Percentiles rank a stretch among this genome's conserved stretches.
These are phyloP conservation scores for Petunia axillaris DNA, from an alignment of 257 asterid genomes.

Conservation along the genomic window DNA sequence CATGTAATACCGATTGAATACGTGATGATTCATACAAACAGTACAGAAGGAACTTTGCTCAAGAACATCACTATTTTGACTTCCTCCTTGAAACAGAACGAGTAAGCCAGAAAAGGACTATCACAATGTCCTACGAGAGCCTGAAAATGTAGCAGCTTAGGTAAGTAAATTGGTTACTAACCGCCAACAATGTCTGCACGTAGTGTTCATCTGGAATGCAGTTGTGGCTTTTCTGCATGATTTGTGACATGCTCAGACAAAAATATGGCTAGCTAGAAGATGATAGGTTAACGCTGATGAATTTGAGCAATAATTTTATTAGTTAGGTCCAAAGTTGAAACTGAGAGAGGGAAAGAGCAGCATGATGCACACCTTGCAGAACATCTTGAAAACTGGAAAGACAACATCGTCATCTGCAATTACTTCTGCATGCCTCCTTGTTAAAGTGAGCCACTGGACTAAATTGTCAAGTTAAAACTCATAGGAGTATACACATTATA, in stretches of 20 bases:
- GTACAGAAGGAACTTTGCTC: background rate
- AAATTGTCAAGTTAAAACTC: background rate
- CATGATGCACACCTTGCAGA: slow-evolving; percentile 67
- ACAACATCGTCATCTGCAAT: slow-evolving; percentile 69
- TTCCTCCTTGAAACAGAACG: background rate
- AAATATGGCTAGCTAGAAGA: background rate
- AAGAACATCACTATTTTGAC: background rate
- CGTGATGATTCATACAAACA: background rate
- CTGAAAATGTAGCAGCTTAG: background rate
- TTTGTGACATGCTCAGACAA: slow-evolving; percentile 28
- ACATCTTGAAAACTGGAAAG: slow-evolving; percentile 66
- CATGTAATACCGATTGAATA: background rate
- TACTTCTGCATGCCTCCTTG: slow-evolving; percentile 76
- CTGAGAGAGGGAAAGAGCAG: background rate
- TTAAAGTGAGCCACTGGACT: slow-evolving; percentile 84
- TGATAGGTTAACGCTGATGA: background rate
- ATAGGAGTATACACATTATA: background rate
- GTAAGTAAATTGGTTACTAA: slow-evolving; percentile 41
- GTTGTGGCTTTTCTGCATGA: slow-evolving; percentile 86
- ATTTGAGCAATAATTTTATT: background rate
- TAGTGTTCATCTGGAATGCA: slow-evolving; percentile 98
- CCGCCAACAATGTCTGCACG: slow-evolving; percentile 84
- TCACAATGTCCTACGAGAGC: too few relatives aligned
- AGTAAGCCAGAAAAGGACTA: too few relatives aligned
- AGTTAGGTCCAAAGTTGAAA: background rate